These are phyloP conservation scores for Casaregolazyma lundiana DNA, from an alignment of 1,139 yeast species.

Conservation along the genomic window DNA sequence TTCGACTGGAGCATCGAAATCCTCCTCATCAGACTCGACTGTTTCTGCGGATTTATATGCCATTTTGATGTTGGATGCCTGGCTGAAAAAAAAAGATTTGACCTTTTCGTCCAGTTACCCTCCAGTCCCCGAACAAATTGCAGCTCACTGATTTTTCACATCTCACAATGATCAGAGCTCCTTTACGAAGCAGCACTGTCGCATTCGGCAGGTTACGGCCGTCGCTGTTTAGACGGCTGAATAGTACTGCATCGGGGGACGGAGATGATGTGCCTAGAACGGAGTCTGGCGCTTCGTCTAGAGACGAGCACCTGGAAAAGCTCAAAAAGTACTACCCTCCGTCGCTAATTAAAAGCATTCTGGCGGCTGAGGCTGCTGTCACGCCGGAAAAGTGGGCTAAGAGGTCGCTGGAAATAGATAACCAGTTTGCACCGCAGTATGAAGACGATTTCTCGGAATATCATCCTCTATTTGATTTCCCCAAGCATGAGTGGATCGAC, in stretches of 20 bases:
- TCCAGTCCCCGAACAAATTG: neutral
- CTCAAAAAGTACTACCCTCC: constrained; percentile 71
- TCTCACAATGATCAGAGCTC: neutral
- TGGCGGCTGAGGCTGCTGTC: constrained; percentile 71
- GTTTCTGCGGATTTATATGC: constrained; percentile 3
- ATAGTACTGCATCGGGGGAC: neutral
- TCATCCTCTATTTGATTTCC: constrained; percentile 56
- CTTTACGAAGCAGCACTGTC: neutral
- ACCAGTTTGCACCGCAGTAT: constrained; percentile 56
- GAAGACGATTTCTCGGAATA: constrained; percentile 54
- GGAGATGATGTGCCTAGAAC: neutral
- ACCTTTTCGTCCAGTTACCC: neutral
- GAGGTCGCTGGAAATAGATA: constrained; percentile 35
- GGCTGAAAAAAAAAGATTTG: neutral
- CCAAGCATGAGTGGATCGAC: constrained; percentile 44
- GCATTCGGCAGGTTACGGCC: neutral
- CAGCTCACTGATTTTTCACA: neutral
- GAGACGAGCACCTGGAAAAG: constrained; percentile 49
- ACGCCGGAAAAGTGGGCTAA: constrained; percentile 53
- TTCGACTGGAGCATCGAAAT: neutral
- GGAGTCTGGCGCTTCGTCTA: neutral
- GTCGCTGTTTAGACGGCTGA: constrained; percentile 1
- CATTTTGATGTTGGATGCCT: neutral
- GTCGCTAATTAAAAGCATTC: constrained; percentile 70
- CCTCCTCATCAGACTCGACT: constrained; percentile 4